phyloP scores from a whole-genome alignment of 768 basidiomycete genomes.

The Multifurca ochricompacta region DNA sequence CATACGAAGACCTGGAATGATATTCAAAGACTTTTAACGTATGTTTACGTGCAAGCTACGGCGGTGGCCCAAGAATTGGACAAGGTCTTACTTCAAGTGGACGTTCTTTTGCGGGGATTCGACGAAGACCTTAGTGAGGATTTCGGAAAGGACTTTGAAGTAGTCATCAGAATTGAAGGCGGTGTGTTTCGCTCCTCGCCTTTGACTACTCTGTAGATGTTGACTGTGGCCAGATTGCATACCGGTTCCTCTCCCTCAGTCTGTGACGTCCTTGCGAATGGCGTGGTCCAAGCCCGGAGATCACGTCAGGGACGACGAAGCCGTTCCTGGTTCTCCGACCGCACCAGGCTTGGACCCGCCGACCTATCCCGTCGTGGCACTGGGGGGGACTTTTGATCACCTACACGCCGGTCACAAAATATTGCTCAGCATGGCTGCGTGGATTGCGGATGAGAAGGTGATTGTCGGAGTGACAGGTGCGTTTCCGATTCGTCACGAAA shows the following conservation, averaged over 20 bases:
- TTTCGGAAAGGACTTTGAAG: conserved; percentile 32
- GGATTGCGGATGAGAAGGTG: conserved; percentile 69
- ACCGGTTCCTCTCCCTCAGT: conserved; percentile 20
- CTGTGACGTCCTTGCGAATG: conserved; percentile 15
- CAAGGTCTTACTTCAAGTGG: conserved; percentile 67
- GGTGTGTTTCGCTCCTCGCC: conserved; percentile 18
- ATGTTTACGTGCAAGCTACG: conserved; percentile 81
- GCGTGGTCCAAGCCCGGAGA: conserved; percentile 18
- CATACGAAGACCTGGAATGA: conserved; percentile 51
- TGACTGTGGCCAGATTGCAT: conserved; percentile 17
- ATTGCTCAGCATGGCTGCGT: conserved; percentile 84
- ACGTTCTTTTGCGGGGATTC: conserved; percentile 63
- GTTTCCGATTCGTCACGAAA: conserved; percentile 17
- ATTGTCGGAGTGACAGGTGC: conserved; percentile 86
- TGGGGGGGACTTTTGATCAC: conserved; percentile 98
- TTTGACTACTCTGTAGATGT: not conserved
- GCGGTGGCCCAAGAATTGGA: conserved; percentile 58
- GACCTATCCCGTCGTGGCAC: conserved; percentile 59
- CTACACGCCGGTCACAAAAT: conserved; percentile 97
- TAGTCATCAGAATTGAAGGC: conserved; percentile 22
- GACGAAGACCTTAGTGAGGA: conserved; percentile 36
- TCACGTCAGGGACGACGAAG: conserved; percentile 5
- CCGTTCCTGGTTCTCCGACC: conserved; percentile 2
- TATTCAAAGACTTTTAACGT: conserved; percentile 71
- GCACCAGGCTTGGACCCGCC: conserved; percentile 22